Base-by-base conservation (phyloP, 1,284 basidiomycete species). In the Sporisorium iseilematis-ciliati region DNA sequence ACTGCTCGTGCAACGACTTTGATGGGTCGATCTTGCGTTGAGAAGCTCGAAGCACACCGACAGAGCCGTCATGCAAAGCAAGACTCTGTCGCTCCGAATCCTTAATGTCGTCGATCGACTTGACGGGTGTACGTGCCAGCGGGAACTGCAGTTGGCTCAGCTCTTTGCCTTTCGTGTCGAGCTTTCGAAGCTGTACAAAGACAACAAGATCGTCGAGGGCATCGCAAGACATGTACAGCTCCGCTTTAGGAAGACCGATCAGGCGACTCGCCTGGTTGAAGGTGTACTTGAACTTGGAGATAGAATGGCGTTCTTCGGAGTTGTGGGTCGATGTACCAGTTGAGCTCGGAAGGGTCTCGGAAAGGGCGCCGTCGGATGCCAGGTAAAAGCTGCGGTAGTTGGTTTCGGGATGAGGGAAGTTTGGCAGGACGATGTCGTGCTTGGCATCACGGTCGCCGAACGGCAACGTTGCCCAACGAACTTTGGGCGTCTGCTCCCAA, bases 161-260 rank as follows among this genome's bases (percentile, higher is more conserved):
- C 7, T 60, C 42, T 21, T 70, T 73, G 50, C 77, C 77, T 43
- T 75, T 63, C 23, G 46, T 52, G 63, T 70, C 77, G 54, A 79
- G 57, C 59, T 80, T 80, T 60, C 75, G 77, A 49, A 80, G 65
- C 61, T 75, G 71, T 41, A 80, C 51, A 51, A 74, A 71, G 42
- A 79, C 72, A 50, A 77, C 75, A 58, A 80, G 72, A 65, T 80
- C 79, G 68, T 80, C 68, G 60, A 77, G 75, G 16, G 67, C 71
- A 14, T 58, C 53, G 41, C 77, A 77, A 21, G 65, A 67, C 77
- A 79, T 73, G 69, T 65, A 73, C 12, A 80, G 59, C 60, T 69
- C 61, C 18, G 68, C 77, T 50, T 77, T 80, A 2, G 77, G 75
- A n/a, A 77, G 43, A 3, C 79, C 79, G 35, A 72, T 60, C 6